These are phyloP conservation scores for Cyberlindnera xylosilytica DNA, from an alignment of 805 yeast genomes.

Conservation along the genomic window DNA sequence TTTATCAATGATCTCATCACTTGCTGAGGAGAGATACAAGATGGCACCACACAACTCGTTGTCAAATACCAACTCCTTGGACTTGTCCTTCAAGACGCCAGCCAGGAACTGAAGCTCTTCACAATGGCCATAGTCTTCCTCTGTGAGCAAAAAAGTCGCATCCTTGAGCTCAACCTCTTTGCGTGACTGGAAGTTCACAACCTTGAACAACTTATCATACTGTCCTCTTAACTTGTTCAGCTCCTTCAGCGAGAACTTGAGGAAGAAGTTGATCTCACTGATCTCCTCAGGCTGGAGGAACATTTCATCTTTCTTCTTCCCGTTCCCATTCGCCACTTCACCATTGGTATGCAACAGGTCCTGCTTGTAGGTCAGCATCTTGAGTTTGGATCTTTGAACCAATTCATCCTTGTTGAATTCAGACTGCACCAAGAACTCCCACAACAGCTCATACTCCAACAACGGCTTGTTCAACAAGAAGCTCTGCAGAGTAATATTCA, in stretches of 20 bases:
- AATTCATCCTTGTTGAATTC: constrained; percentile 32
- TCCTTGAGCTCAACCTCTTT: constrained; percentile 22
- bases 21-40: constrained; percentile 20
- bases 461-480: constrained; percentile 37
- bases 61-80: constrained; percentile 24
- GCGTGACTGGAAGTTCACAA: constrained; percentile 29
- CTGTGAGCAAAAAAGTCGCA: constrained; percentile 14
- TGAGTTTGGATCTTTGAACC: constrained; percentile 31
- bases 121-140: background rate
- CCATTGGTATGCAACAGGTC: constrained; percentile 19
- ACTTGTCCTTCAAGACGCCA: constrained; percentile 8
- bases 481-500: constrained; percentile 48
- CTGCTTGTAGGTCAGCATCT: constrained; percentile 28
- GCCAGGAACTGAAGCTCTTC: constrained; percentile 23
- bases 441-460: constrained; percentile 34
- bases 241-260: constrained; percentile 45
- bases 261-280: constrained; percentile 45
- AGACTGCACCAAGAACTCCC: constrained; percentile 39
- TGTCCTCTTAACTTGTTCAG: constrained; percentile 30
- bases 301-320: constrained; percentile 13
- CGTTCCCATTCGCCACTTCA: constrained; percentile 1
- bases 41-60: constrained; percentile 18
- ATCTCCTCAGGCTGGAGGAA: constrained; percentile 35
- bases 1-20: constrained; percentile 28
- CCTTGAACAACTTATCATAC: constrained; percentile 36